Conservation (phyloP, 441 rosid genomes). For the Mallotus repandus region DNA sequence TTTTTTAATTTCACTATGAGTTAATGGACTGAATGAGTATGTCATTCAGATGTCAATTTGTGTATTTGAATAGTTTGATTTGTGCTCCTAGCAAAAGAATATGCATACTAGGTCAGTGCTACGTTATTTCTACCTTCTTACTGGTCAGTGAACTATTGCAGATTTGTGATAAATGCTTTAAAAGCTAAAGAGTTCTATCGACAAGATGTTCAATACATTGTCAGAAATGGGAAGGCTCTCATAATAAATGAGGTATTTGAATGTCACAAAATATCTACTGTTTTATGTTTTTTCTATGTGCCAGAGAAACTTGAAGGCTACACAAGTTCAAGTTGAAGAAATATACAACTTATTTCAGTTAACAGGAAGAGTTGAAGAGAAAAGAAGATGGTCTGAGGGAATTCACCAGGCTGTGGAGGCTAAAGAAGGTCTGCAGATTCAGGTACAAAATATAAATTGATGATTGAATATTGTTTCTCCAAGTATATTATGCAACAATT, state of each 20-base stretch:
- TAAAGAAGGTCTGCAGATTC: conserved; percentile 90
- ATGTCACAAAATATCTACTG: conserved; percentile 4
- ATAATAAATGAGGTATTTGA: conserved; percentile 85
- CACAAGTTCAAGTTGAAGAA: conserved; percentile 1
- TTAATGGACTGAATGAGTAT: background rate
- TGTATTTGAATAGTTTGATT: background rate
- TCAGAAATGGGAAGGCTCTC: conserved; percentile 89
- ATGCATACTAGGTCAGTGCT: conserved; percentile 7
- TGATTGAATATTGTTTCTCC: conserved; percentile 20
- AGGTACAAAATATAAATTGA: conserved; percentile 40
- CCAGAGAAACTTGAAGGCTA: background rate
- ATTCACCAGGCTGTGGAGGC: conserved; percentile 99
- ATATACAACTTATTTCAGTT: conserved; percentile 43
- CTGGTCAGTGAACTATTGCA: conserved; percentile 32
- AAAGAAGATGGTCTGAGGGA: conserved; percentile 97
- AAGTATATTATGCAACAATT: conserved; percentile 19
- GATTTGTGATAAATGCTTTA: conserved; percentile 94
- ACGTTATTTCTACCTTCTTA: conserved; percentile 22
- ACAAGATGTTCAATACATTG: conserved; percentile 88
- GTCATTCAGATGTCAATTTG: conserved; percentile 8
- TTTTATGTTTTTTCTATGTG: conserved; percentile 12
- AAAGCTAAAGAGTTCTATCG: conserved; percentile 98
- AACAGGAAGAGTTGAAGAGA: conserved; percentile 98
- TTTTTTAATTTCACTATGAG: background rate
- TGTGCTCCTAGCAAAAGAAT: background rate